These are phyloP conservation scores for Elsinoe batatas DNA, from an alignment of 2,329 filamentous ascomycete genomes.

Conservation along the genomic window DNA sequence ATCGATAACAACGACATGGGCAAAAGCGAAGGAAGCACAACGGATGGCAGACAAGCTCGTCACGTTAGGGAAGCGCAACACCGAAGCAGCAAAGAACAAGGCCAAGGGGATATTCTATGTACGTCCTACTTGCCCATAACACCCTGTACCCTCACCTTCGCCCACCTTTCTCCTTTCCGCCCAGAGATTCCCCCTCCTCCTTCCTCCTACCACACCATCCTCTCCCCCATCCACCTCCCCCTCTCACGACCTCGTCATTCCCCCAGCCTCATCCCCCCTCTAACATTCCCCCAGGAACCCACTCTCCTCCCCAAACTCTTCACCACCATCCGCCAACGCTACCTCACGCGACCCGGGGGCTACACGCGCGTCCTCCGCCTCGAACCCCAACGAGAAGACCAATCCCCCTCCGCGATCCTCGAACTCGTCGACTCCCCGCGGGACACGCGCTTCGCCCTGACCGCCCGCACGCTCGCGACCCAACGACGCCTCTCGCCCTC, in stretches of 20 bases:
- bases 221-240: background rate
- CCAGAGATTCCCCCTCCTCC: background rate
- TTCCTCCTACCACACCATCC: background rate
- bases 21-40: constrained; percentile 96
- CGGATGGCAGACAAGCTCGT: constrained; percentile 88
- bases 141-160: too few relatives aligned
- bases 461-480: constrained; percentile 70
- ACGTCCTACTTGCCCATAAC: too few relatives aligned
- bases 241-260: too few relatives aligned
- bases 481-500: constrained; percentile 35
- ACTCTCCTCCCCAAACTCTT: constrained; percentile 77
- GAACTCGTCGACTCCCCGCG: constrained; percentile 90
- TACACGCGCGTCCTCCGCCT: constrained; percentile 93
- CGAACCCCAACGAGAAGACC: constrained; percentile 78
- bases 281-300: constrained; percentile 47
- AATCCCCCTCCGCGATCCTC: constrained; percentile 81
- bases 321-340: constrained; percentile 68
- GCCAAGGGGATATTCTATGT: constrained; percentile 75
- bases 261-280: background rate
- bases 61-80: constrained; percentile 87
- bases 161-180: too few relatives aligned
- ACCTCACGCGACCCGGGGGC: constrained; percentile 68
- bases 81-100: constrained; percentile 63
- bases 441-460: constrained; percentile 92
- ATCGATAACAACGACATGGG: constrained; percentile 87